Conservation (phyloP, 2,329 filamentous ascomycete species). For the Colletotrichum spinosum region DNA sequence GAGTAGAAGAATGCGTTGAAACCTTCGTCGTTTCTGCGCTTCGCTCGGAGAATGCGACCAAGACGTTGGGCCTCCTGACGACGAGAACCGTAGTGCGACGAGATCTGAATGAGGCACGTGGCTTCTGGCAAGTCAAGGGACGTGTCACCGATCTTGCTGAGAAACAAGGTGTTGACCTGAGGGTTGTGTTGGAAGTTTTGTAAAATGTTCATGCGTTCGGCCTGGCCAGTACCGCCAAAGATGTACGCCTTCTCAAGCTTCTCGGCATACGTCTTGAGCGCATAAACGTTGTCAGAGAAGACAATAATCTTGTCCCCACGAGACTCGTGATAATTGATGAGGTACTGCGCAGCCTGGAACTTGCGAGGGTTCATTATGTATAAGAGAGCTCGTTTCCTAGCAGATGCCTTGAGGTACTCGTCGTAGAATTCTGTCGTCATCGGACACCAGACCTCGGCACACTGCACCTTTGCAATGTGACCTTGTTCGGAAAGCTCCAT, state of each 20-base stretch:
- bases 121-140: slow-evolving; percentile 97
- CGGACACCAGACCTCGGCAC: slow-evolving; percentile 98
- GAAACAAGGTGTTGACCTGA: slow-evolving; percentile 89
- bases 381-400: slow-evolving; percentile 64
- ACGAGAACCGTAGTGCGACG: slow-evolving; percentile 95
- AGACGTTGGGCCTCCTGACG: slow-evolving; percentile 96
- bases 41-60: slow-evolving; percentile 92
- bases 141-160: slow-evolving; percentile 98
- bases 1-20: slow-evolving; percentile 99
- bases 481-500: slow-evolving; percentile 98
- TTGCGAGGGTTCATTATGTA: slow-evolving; percentile 99
- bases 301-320: slow-evolving; percentile 98
- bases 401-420: slow-evolving; percentile 83
- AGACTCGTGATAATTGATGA: slow-evolving; percentile 98
- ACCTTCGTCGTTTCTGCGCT: slow-evolving; percentile 95
- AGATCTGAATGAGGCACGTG: slow-evolving; percentile 96
- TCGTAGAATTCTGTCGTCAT: slow-evolving; percentile 99
- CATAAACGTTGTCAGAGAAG: slow-evolving; percentile 97
- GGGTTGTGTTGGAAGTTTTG: slow-evolving; percentile 97
- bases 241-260: slow-evolving; percentile 91
- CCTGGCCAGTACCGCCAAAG: slow-evolving; percentile 87
- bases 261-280: slow-evolving; percentile 84
- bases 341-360: slow-evolving; percentile 95
- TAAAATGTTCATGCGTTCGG: slow-evolving; percentile 86
- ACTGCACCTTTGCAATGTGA: slow-evolving; percentile 96